Conservation (phyloP, 1,284 basidiomycete genomes). For the Ceratobasidium sp. region DNA sequence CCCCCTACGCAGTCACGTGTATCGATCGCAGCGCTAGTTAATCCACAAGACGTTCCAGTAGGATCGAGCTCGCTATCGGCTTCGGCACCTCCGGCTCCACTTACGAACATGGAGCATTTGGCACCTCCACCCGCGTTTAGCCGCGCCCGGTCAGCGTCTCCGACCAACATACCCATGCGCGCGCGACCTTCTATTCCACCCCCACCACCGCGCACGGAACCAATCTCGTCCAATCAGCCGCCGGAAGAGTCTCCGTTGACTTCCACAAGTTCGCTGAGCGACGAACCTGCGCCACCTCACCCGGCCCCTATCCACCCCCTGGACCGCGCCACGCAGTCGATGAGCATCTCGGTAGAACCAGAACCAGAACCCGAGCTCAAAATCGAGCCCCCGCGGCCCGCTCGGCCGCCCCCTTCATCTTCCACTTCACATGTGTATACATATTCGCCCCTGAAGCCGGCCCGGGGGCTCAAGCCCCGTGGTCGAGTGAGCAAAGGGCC, state of each 20-base stretch:
- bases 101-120: background rate
- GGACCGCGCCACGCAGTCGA: constrained; percentile 24
- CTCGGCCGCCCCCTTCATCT: background rate
- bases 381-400: background rate
- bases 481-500: constrained; percentile 32
- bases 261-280: no score
- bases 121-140: background rate
- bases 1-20: constrained; percentile 8
- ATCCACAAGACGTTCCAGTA: constrained; percentile 3
- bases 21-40: constrained; percentile 25
- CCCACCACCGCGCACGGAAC: background rate
- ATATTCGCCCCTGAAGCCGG: background rate
- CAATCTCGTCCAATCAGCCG: background rate
- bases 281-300: background rate
- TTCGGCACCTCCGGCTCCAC: background rate
- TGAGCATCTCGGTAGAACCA: constrained; percentile 39
- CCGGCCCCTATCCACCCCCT: background rate
- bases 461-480: constrained; percentile 5
- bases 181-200: background rate
- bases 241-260: no score
- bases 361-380: background rate
- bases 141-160: constrained; percentile 19
- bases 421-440: background rate
- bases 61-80: background rate
- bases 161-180: background rate